Conservation (phyloP, 441 rosid genomes). For the Syzygium syzygioides region DNA sequence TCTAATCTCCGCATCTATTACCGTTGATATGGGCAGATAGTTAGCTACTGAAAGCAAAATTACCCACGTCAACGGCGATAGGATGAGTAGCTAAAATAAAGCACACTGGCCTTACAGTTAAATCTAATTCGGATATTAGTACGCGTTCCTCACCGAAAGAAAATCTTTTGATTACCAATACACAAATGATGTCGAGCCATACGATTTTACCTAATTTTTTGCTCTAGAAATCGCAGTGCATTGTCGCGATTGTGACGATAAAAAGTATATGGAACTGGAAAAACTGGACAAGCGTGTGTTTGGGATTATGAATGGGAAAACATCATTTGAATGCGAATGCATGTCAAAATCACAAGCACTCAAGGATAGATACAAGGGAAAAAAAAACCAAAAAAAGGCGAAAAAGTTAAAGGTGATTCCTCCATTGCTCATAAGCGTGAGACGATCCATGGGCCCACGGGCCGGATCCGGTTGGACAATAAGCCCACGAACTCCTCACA, state of each 20-base stretch:
- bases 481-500: neutral
- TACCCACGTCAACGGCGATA: neutral
- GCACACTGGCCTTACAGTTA: neutral
- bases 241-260: neutral
- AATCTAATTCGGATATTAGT: neutral
- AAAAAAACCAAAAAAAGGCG: neutral
- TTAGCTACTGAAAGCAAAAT: neutral
- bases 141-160: neutral
- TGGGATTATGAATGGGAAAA: neutral
- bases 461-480: neutral
- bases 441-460: neutral
- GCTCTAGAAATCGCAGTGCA: too few species aligned
- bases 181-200: neutral
- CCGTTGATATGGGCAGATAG: rapidly evolving
- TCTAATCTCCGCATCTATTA: neutral
- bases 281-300: neutral
- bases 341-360: neutral
- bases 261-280: neutral
- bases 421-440: neutral
- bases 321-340: neutral
- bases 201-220: neutral
- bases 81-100: neutral
- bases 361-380: neutral
- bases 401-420: neutral
- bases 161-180: neutral